Percentiles rank a stretch among this genome's conserved stretches.
Conservation (phyloP, 2,329 filamentous ascomycete species). For the Achaetomium macrosporum region DNA sequence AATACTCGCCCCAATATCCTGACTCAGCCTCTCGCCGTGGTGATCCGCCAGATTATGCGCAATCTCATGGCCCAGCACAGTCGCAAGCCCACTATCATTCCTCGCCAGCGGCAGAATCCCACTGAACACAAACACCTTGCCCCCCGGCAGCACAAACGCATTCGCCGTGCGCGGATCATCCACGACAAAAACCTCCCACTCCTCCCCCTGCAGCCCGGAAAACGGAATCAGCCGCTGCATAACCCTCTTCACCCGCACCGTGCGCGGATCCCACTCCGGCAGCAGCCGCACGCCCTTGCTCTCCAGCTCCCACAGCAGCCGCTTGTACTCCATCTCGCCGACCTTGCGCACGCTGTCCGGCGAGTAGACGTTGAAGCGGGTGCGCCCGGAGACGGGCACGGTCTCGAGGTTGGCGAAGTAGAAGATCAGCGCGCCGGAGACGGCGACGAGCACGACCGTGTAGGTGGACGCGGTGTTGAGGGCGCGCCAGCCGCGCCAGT, state of each 20-base stretch:
- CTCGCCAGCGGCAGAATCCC: slow-evolving; percentile 64
- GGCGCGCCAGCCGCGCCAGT: slow-evolving; percentile 27
- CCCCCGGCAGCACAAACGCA: slow-evolving; percentile 71
- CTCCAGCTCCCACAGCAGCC: slow-evolving; percentile 50
- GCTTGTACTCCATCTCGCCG: slow-evolving; percentile 48
- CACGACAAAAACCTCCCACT: slow-evolving; percentile 72
- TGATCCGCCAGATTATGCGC: slow-evolving; percentile 69
- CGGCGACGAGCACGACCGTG: slow-evolving; percentile 36
- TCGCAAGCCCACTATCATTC: slow-evolving; percentile 64
- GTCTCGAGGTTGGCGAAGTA: slow-evolving; percentile 66
- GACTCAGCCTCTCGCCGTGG: slow-evolving; percentile 56
- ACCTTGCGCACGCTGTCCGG: slow-evolving; percentile 49
- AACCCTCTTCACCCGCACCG: slow-evolving; percentile 54
- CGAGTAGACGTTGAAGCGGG: slow-evolving; percentile 65
- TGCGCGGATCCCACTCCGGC: slow-evolving; percentile 49
- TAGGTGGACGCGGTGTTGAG: slow-evolving; percentile 33
- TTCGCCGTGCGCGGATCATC: slow-evolving; percentile 56
- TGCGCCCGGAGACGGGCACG: slow-evolving; percentile 65
- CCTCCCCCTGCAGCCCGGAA: slow-evolving; percentile 46
- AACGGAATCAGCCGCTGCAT: slow-evolving; percentile 62
- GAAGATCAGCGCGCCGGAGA: slow-evolving; percentile 46
- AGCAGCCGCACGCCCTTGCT: slow-evolving; percentile 51
- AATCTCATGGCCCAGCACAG: slow-evolving; percentile 74
- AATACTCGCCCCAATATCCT: slow-evolving; percentile 46
- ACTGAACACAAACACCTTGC: slow-evolving; percentile 74